Evolutionary conservation across 257 asterid species (phyloP), one percentile per base, ranked within the genome.

Genomic region (Cruciata laevipes): DNA sequence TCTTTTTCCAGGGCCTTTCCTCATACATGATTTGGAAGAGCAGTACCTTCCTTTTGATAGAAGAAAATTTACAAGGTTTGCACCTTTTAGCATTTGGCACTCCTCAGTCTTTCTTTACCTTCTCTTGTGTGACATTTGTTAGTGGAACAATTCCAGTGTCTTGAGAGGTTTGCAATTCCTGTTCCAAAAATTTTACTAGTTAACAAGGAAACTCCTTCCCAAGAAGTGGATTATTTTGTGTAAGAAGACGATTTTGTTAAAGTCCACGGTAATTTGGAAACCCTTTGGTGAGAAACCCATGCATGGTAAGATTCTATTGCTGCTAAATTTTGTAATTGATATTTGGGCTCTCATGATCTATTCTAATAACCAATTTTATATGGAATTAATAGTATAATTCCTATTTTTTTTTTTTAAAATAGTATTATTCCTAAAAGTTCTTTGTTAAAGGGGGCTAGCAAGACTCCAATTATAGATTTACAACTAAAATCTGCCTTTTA

Each of bases 201-300:
- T 74, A 89, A 90, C 75, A 83, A 96, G 70, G 95, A 93, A 78
- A 76, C 11, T 23, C 90, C 95, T 3, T 76, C 83, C 71, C 95
- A 93, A 84, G 95, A 88, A 81, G 80, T 90, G 79, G 95, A 86
- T 72, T 88, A 84, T 78, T 93, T 93, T 81, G 70, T 80, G 23
- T 97, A 93, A 86, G 97, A 86, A 78, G 99, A 93, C 61, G 99
- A 93, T 79, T 93, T 82, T 83, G 91, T 93, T 72, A 96, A 93
- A 78, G 96, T 93, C 32, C 95, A 81, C 57, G 96, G 97, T 42
- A 76, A 79, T 93, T 76, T 89, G 94, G 91, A 93, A 93, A 72
- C 99, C 99, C 38, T 90, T 93, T 77, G 99, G 90, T 69, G 99
- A 93, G 89, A 93, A 93, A 79, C 99, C 99, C 53, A 80, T 93